Base-by-base conservation (phyloP, 495 filamentous ascomycete species). In the Glonium stellatum region DNA sequence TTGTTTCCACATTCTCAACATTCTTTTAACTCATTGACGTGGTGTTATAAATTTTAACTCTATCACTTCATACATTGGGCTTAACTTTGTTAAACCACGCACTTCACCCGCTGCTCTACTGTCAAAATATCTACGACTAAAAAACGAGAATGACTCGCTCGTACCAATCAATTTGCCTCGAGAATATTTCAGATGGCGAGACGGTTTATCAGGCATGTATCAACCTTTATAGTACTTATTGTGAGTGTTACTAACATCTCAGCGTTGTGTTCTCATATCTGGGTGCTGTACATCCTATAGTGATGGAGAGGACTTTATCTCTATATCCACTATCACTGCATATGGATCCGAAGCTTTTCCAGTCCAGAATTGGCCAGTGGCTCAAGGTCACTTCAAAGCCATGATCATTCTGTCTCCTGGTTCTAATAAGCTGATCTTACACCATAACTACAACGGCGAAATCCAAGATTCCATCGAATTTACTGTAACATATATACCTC, bases 401-500 rank as follows among this genome's bases (percentile, higher is more conserved):
- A 34, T 67, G 23, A 59, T 62, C 39, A 60, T 62, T 25, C 54
- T 67, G 15, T 67, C 64, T 4, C 64, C 57, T 1, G 64, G 60
- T 1, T 37, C 21, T 5, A 63, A 67, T 49, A 54, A 48, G 34
- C 23, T 66, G 15, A 19, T 50, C n/a, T 22, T 66, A 2, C 51
- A 41, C 4, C 58, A 65, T 41, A 23, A 52, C 23, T 47, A 54
- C 27, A 55, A 61, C 22, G 54, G 47, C 13, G 54, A 61, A 8
- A 15, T 55, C 13, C 44, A 55, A 22, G 54, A 34, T 39, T 22
- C 39, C 5, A 50, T 58, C 11, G 25, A 47, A 22, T 18, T 64
- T 21, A 58, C 13, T 12, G 27, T 76, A 25, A 68, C 58, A 19
- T 69, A 73, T 52, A 62, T 68, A n/a, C 69, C 69, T 10, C 55